These are phyloP conservation scores for Micractinium sp. DNA, from an alignment of 139 green algal genomes.

Conservation along the genomic window DNA sequence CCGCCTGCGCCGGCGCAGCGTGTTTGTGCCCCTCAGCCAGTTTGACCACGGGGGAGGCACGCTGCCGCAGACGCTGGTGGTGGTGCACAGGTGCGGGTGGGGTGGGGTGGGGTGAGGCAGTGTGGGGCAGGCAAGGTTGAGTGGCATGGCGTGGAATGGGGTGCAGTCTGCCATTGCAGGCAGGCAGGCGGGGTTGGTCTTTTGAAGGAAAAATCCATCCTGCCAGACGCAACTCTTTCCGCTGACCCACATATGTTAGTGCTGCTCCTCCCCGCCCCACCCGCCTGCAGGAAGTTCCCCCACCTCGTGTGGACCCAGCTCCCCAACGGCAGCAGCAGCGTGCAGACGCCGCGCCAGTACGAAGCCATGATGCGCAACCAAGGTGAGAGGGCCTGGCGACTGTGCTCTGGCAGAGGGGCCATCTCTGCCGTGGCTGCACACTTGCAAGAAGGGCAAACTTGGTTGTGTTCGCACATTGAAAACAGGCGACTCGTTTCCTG, in stretches of 20 bases:
- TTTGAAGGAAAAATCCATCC: neutral
- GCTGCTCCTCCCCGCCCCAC: neutral
- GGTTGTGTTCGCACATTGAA: no score
- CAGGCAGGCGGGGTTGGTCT: neutral
- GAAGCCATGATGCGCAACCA: neutral
- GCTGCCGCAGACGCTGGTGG: conserved; percentile 50
- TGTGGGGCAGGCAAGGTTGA: no score
- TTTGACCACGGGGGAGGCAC: conserved; percentile 34
- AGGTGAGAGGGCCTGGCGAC: neutral
- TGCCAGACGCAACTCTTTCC: neutral
- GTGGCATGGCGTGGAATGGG: no score
- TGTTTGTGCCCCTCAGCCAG: conserved; percentile 37
- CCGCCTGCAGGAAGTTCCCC: conserved; percentile 9
- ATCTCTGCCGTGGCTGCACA: neutral
- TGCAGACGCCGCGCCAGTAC: conserved; percentile 15
- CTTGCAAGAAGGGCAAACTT: neutral
- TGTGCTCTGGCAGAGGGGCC: neutral
- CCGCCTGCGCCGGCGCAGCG: neutral
- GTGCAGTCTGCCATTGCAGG: no score
- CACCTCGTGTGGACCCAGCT: neutral
- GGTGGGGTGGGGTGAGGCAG: no score
- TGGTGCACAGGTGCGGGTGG: conserved; percentile 43
- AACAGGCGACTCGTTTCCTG: no score
- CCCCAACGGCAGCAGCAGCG: neutral
- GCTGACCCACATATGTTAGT: neutral